Evolutionary conservation across 2,329 filamentous ascomycete species (phyloP), one percentile per base, ranked within the genome.

Genomic region (Niveomyces coronatus): DNA sequence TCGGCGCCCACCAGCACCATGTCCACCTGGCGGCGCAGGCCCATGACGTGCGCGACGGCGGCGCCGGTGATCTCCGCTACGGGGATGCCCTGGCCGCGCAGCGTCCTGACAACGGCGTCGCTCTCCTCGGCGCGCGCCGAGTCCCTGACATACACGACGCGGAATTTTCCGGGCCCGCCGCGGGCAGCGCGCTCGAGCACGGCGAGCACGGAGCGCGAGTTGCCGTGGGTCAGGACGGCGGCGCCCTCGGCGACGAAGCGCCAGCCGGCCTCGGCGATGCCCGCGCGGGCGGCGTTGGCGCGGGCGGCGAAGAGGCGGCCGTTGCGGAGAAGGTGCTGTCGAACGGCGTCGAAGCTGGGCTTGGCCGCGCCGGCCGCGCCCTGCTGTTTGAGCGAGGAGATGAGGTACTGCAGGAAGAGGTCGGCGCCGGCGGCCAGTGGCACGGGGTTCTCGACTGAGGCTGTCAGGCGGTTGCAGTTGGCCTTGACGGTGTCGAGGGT

Each of bases 371-470:
- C n/a, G n/a, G n/a, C n/a, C n/a, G n/a, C 54, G 35, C 64, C 62
- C 47, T 70, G 68, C 63, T 71, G 67, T 62, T 72, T 73, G 55
- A 81, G 68, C 46, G 71, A 86, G 40, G 79, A 78, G 52, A 94
- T 82, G 49, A 98, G 76, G 62, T 94, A 96, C 56, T 89, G 82
- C 58, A 91, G 84, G 68, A 98, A 96, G 42, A 96, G 77, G 58
- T 95, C 88, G 43, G 88, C 94, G 52, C 91, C 91, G 39, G 93
- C 91, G 34, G 85, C 87, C 13, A 96, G 76, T 4, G 88, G 89
- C 40, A 96, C 85, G 11, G 88, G 85, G 63, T 98, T 96, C 7
- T 82, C 71, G 37, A 94, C 82, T 15, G 79, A 77, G 41, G 71
- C 70, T 59, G 88, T 89, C 46, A 98, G 76, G 51, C 78, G 75